Percentiles rank a stretch among this genome's conserved stretches.
Conservation (phyloP, 2,329 filamentous ascomycete genomes). For the Ophiocordyceps australis region DNA sequence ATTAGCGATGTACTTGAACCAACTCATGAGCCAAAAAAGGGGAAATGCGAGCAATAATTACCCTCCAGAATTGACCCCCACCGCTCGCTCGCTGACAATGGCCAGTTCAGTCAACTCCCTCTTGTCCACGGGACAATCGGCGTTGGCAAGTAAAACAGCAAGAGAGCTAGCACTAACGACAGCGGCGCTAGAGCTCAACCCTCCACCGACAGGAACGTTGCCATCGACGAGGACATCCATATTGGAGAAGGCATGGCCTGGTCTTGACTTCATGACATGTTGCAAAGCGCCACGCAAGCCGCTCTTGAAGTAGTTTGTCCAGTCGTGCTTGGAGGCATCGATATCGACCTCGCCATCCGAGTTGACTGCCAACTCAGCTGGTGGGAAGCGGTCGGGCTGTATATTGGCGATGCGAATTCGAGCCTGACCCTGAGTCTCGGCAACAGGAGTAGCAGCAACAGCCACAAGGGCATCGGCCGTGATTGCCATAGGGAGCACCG, state of each 20-base stretch:
- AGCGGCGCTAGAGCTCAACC: slow-evolving; percentile 82
- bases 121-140: slow-evolving; percentile 64
- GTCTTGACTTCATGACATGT: slow-evolving; percentile 47
- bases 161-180: slow-evolving; percentile 84
- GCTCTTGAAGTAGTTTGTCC: slow-evolving; percentile 97
- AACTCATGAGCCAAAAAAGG: too few relatives aligned
- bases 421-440: slow-evolving; percentile 32
- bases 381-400: slow-evolving; percentile 54
- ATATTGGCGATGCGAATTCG: slow-evolving; percentile 69
- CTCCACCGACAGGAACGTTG: slow-evolving; percentile 79
- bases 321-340: slow-evolving; percentile 72
- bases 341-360: slow-evolving; percentile 50
- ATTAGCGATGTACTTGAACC: too few relatives aligned
- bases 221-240: slow-evolving; percentile 87
- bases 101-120: slow-evolving; percentile 82
- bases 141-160: slow-evolving; percentile 75
- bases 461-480: slow-evolving; percentile 82
- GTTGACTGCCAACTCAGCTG: slow-evolving; percentile 57
- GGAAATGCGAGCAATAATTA: too few relatives aligned
- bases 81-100: slow-evolving; percentile 82
- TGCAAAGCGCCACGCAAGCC: slow-evolving; percentile 70
- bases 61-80: slow-evolving; percentile 94
- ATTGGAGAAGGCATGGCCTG: slow-evolving; percentile 43
- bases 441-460: slow-evolving; percentile 37
- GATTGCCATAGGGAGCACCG: slow-evolving; percentile 89